Conservation (phyloP, 352 stramenopile genomes). For the Phytophthora tubulina region DNA sequence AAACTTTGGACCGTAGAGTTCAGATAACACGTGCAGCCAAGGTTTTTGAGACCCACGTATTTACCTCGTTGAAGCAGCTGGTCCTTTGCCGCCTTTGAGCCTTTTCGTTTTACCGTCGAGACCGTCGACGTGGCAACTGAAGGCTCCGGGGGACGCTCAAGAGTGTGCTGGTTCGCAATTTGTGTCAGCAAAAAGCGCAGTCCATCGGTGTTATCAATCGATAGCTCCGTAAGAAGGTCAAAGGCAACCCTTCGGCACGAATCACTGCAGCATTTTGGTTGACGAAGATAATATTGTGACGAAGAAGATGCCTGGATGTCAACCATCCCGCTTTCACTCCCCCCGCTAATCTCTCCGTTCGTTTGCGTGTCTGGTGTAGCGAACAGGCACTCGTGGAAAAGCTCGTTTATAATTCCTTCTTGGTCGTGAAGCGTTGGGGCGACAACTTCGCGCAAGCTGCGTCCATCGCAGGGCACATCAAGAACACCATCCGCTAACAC, state of each 20-base stretch:
- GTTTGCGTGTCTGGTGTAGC: constrained; percentile 51
- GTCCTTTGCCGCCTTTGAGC: constrained; percentile 52
- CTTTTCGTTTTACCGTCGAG: constrained; percentile 65
- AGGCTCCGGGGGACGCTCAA: constrained; percentile 58
- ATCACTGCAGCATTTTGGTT: constrained; percentile 86
- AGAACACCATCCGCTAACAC: constrained; percentile 54
- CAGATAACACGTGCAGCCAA: constrained; percentile 96
- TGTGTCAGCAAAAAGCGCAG: constrained; percentile 76
- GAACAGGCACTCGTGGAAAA: constrained; percentile 80
- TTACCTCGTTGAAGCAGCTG: constrained; percentile 70
- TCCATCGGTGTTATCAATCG: constrained; percentile 64
- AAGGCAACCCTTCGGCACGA: constrained; percentile 80
- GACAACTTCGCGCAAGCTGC: constrained; percentile 64
- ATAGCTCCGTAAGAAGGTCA: constrained; percentile 78
- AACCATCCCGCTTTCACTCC: constrained; percentile 18
- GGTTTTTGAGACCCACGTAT: constrained; percentile 95
- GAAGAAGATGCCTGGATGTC: constrained; percentile 42
- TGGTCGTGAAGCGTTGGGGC: constrained; percentile 56
- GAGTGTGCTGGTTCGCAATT: constrained; percentile 81
- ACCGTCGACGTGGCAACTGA: constrained; percentile 23
- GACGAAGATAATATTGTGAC: constrained; percentile 79
- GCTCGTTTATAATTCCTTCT: constrained; percentile 72
- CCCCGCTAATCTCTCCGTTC: constrained; percentile 27
- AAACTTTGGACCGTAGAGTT: constrained; percentile 96
- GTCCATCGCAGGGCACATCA: constrained; percentile 52